Percentiles rank a stretch among this genome's conserved stretches.
Conservation (phyloP, 768 basidiomycete species). For the Tephrocybe rancida region DNA sequence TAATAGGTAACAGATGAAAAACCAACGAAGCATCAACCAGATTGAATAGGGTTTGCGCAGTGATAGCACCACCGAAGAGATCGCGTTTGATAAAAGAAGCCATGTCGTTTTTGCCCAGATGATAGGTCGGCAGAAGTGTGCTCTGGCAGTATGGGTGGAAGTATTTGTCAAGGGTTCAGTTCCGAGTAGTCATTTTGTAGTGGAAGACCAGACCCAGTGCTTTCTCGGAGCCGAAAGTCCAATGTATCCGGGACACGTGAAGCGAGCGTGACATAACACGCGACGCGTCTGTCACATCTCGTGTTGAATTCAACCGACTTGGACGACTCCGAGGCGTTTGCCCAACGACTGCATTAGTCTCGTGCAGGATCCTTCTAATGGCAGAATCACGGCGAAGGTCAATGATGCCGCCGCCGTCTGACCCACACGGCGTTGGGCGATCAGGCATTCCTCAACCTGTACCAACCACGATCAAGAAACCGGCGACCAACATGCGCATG, state of each 20-base stretch:
- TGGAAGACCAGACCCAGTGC: background rate
- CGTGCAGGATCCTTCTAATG: slow-evolving; percentile 8
- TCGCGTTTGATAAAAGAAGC: slow-evolving; percentile 34
- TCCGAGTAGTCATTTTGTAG: background rate
- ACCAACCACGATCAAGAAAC: slow-evolving; percentile 77
- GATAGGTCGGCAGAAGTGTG: background rate
- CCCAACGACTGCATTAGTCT: no score
- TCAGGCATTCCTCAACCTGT: slow-evolving; percentile 65
- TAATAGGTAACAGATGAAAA: background rate
- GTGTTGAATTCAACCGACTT: no score
- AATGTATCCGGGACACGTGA: slow-evolving; percentile 18
- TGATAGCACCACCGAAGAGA: slow-evolving; percentile 91
- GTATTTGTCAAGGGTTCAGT: background rate
- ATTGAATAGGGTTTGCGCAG: slow-evolving; percentile 49
- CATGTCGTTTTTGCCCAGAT: background rate
- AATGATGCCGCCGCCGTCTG: slow-evolving; percentile 55
- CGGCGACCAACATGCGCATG: slow-evolving; percentile 56
- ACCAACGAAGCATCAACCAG: slow-evolving; percentile 89
- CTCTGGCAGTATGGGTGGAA: background rate
- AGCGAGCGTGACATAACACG: slow-evolving; percentile 16
- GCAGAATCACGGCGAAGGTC: slow-evolving; percentile 55
- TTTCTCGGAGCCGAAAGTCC: background rate
- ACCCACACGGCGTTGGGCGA: slow-evolving; percentile 50
- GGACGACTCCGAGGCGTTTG: no score
- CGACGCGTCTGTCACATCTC: slow-evolving; percentile 27